Base-by-base conservation (phyloP, 306 rosid genomes). In the Prunus armeniaca region DNA sequence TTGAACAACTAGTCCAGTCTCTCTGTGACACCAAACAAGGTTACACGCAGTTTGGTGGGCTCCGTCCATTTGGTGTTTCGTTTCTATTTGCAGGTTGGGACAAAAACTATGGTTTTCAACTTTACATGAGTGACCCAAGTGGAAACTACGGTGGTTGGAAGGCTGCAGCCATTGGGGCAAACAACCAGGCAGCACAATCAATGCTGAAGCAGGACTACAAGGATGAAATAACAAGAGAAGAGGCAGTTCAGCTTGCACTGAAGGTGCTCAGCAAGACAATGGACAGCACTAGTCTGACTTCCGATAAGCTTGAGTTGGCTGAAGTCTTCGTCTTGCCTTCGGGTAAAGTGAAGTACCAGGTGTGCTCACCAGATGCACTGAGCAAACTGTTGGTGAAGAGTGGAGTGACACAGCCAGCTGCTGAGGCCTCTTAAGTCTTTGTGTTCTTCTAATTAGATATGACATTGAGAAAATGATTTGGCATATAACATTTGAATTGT, bases 101-200 rank as follows among this genome's bases (percentile, higher is more conserved):
- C 75, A 83, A 83, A 30, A 83, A 83, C 25, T 83, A 74, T 4
- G 86, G 86, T 12, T 83, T 83, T 67, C 86, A 83, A 73, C 83
- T 83, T 24, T 83, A 83, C 86, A 83, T 70, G 83, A 83, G 86
- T n/a, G 86, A 83, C 58, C 86, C 83, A 34, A 83, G 86, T 75
- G 86, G 86, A 75, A 79, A 83, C 77, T 83, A 83, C 65, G 86
- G 86, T 38, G 86, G 86, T 28, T 83, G 86, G 86, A 83, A 83
- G 80, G 86, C 86, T 75, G 86, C 83, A 22, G 86, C 83, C 10
- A 83, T 83, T 55, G 86, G 86, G 18, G 86, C 86, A 43, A 83
- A 83, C 74, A 83, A 83, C 75, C 86, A 83, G 74, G 83, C 86
- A 19, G 86, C 86, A 34, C 86, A 83, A 67, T 83, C 86, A 2